These are phyloP conservation scores for Tephrocybe rancida DNA, from an alignment of 768 basidiomycete genomes.

Conservation along the genomic window DNA sequence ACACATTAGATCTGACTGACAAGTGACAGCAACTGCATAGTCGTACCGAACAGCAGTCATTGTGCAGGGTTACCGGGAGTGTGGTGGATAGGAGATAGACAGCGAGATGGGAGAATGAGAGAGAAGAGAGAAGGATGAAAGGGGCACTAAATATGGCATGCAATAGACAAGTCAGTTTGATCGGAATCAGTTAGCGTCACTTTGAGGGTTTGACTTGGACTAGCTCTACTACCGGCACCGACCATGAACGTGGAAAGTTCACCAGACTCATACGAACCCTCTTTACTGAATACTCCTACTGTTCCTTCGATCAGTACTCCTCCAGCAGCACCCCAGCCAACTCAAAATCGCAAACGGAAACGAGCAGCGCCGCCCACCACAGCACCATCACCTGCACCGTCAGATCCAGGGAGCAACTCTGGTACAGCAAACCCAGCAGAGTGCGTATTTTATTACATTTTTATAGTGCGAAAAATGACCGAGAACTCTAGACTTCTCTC, in stretches of 20 bases:
- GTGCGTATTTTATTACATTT: conserved; percentile 25
- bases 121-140: neutral
- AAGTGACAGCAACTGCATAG: conserved; percentile 6
- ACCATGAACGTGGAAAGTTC: conserved; percentile 35
- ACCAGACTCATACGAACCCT: conserved; percentile 21
- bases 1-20: conserved; percentile 20
- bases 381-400: conserved; percentile 61
- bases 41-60: conserved; percentile 45
- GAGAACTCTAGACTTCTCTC: conserved; percentile 48
- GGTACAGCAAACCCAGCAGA: conserved; percentile 37
- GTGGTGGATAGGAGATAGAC: neutral
- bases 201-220: neutral
- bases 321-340: conserved; percentile 18
- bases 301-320: neutral
- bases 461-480: conserved; percentile 6
- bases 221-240: neutral
- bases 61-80: neutral
- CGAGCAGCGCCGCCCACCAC: conserved; percentile 43
- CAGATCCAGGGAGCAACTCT: conserved; percentile 44
- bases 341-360: conserved; percentile 58
- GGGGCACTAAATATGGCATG: neutral
- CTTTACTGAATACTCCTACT: conserved; percentile 9
- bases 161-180: neutral
- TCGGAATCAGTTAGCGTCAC: conserved; percentile 6
- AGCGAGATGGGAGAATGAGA: neutral